Evolutionary conservation across 1,284 basidiomycete genomes (phyloP).

Genomic region (Entoloma clypeatum): DNA sequence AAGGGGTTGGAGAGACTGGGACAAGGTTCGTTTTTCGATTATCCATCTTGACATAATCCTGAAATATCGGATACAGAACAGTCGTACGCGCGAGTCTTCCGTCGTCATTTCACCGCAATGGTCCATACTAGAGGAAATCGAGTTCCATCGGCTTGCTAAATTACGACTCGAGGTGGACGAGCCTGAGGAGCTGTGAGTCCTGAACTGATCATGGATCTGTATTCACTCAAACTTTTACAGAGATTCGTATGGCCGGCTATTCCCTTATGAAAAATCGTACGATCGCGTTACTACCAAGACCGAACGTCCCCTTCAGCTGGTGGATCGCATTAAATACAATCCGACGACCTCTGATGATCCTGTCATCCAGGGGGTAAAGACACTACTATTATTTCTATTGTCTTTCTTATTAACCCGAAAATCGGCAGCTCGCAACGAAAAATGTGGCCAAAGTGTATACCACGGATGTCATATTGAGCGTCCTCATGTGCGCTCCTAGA

Average conservation of each 20-base stretch:
- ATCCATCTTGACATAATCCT: constrained; percentile 2
- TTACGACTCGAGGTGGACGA: constrained; percentile 90
- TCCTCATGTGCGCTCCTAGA: constrained; percentile 94
- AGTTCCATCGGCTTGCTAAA: constrained; percentile 92
- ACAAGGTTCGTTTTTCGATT: constrained; percentile 57
- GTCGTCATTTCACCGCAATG: constrained; percentile 92
- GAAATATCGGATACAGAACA: constrained; percentile 51
- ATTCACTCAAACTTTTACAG: constrained; percentile 37
- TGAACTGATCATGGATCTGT: constrained; percentile 11
- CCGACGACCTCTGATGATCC: constrained; percentile 97
- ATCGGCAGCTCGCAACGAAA: constrained; percentile 67
- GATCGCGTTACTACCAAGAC: constrained; percentile 95
- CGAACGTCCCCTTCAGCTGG: constrained; percentile 85
- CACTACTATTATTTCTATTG: constrained; percentile 17
- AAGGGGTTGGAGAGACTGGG: constrained; percentile 92
- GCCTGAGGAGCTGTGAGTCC: constrained; percentile 78
- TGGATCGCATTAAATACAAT: constrained; percentile 97
- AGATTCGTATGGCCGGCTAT: constrained; percentile 86
- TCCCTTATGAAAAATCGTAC: constrained; percentile 92
- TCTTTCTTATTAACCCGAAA: constrained; percentile 14
- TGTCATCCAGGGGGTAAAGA: constrained; percentile 85
- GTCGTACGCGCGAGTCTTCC: constrained; percentile 90
- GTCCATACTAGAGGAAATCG: constrained; percentile 95
- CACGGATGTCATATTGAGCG: constrained; percentile 93
- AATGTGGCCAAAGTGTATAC: constrained; percentile 85